phyloP scores from a whole-genome alignment of 352 stramenopile species.

The Phytophthora rubi region DNA sequence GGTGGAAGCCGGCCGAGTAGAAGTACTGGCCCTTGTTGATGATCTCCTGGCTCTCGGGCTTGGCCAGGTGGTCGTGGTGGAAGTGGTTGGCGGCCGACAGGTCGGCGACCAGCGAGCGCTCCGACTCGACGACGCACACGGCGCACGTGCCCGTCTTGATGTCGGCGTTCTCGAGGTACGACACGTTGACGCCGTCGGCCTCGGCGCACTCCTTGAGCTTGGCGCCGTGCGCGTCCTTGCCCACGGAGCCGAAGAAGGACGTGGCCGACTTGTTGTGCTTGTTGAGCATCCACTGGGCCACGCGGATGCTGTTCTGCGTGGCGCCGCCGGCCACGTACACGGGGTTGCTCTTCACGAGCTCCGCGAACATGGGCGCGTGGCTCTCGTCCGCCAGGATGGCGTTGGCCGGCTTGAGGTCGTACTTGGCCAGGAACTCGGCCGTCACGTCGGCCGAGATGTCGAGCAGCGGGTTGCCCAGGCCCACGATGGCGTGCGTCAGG shows the following conservation, averaged over 20 bases:
- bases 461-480: conserved; percentile 98
- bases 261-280: conserved; percentile 83
- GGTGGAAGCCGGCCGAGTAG: conserved; percentile 99
- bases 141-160: conserved; percentile 98
- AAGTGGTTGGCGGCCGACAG: conserved; percentile 99
- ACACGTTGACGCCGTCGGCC: conserved; percentile 95
- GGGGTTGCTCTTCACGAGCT: conserved; percentile 92
- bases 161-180: conserved; percentile 96
- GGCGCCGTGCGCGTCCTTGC: conserved; percentile 94
- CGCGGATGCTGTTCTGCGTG: conserved; percentile 99
- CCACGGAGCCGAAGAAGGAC: conserved; percentile 97
- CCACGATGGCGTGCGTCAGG: conserved; percentile 87
- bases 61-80: conserved; percentile 89
- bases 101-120: conserved; percentile 98
- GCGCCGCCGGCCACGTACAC: conserved; percentile 98
- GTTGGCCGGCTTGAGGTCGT: conserved; percentile 95
- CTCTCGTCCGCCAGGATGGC: conserved; percentile 98
- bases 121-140: conserved; percentile 95
- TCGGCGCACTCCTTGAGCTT: conserved; percentile 94
- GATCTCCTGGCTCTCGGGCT: conserved; percentile 93
- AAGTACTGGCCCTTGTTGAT: conserved; percentile 95
- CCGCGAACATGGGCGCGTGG: conserved; percentile 97
- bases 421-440: conserved; percentile 96
- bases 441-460: conserved; percentile 97
- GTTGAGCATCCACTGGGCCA: conserved; percentile 99